phyloP scores from a whole-genome alignment of 2,329 filamentous ascomycete genomes.

The Camillea tinctor region DNA sequence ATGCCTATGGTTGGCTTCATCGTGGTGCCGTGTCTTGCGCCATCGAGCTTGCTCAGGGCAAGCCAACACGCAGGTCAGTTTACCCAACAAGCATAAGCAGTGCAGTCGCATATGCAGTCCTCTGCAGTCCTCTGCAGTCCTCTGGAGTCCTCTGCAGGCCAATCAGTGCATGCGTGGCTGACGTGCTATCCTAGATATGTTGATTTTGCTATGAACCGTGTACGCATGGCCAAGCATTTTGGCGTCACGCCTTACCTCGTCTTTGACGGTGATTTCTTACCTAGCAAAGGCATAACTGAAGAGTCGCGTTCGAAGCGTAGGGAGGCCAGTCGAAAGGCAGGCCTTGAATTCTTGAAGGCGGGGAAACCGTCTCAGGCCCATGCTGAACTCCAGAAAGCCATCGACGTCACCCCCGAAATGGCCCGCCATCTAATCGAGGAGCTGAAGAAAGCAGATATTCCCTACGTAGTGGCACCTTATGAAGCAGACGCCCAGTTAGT shows the following conservation, averaged over 20 bases:
- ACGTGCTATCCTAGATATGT: conserved; percentile 64
- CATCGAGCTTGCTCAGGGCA: conserved; percentile 83
- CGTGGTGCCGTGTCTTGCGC: conserved; percentile 88
- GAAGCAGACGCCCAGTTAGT: conserved; percentile 97
- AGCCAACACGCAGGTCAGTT: conserved; percentile 79
- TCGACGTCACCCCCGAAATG: conserved; percentile 97
- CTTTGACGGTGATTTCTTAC: conserved; percentile 93
- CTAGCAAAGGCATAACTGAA: conserved; percentile 90
- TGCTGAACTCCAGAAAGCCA: conserved; percentile 86
- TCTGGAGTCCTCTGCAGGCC: no score
- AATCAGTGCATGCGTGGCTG: background rate
- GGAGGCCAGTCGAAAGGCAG: conserved; percentile 72
- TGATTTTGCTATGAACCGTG: conserved; percentile 84
- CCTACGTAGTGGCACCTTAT: conserved; percentile 93
- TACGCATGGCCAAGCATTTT: conserved; percentile 91
- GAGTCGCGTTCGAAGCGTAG: conserved; percentile 71
- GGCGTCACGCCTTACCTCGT: conserved; percentile 92
- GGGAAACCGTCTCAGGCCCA: conserved; percentile 80
- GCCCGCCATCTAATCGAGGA: conserved; percentile 88
- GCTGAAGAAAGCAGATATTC: conserved; percentile 73
- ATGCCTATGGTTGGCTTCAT: conserved; percentile 98
- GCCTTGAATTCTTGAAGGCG: conserved; percentile 75
- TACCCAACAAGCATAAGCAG: background rate
- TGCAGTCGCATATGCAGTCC: no score
- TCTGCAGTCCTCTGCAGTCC: no score